These are phyloP conservation scores for Gaertneriomyces semiglobifer DNA, from an alignment of 192 early-diverging fungal species.

Conservation along the genomic window DNA sequence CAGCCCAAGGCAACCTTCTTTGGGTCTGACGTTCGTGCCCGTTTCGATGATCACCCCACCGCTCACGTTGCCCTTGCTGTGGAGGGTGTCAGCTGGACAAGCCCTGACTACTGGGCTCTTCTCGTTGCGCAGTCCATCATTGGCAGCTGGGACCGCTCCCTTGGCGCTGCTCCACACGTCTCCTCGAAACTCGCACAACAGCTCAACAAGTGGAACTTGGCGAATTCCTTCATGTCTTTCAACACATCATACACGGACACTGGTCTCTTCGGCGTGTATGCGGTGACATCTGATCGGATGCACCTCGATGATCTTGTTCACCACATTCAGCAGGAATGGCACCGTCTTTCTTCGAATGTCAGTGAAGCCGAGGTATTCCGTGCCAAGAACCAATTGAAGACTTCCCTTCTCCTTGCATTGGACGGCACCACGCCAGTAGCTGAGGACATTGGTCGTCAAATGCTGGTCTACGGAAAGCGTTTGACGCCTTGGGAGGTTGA, in stretches of 20 bases:
- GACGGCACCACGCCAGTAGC: constrained; percentile 94
- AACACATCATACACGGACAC: constrained; percentile 99
- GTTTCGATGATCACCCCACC: constrained; percentile 82
- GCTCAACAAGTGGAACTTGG: constrained; percentile 74
- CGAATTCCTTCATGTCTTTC: constrained; percentile 99
- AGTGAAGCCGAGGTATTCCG: constrained; percentile 90
- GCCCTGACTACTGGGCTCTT: constrained; percentile 92
- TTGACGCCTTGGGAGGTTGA: constrained; percentile 87
- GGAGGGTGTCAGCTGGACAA: constrained; percentile 93
- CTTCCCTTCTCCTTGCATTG: constrained; percentile 79
- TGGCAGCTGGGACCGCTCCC: constrained; percentile 93
- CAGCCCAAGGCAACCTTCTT: constrained; percentile 74
- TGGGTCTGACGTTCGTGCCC: constrained; percentile 85
- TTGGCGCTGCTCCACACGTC: constrained; percentile 83
- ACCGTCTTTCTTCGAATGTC: constrained; percentile 77
- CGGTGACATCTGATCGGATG: constrained; percentile 77
- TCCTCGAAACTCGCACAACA: constrained; percentile 82
- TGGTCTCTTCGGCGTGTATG: constrained; percentile 95
- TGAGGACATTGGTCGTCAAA: constrained; percentile 97
- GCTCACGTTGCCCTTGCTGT: constrained; percentile 98
- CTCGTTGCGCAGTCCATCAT: constrained; percentile 93
- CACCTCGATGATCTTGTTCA: constrained; percentile 83
- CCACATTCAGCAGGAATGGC: constrained; percentile 90
- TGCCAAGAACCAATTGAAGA: constrained; percentile 98
- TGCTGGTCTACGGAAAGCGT: constrained; percentile 89